Percentiles rank a stretch among this genome's conserved stretches.
Evolutionary conservation across 1,139 yeast species (phyloP).

Genomic region (Candida sp.): DNA sequence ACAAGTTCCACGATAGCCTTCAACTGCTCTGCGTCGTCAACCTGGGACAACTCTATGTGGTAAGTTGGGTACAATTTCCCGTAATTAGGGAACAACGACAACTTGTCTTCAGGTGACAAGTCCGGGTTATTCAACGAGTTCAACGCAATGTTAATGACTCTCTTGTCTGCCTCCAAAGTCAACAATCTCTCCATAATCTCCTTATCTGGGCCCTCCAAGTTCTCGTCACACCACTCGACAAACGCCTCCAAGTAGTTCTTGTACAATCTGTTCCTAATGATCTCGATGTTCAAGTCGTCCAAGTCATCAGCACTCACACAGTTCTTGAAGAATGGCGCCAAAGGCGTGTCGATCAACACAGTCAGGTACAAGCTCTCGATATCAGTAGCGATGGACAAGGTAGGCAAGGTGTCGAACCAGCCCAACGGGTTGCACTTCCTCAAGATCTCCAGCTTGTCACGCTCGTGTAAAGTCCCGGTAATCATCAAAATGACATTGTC

Average conservation of each 20-base stretch:
- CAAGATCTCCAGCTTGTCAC: conserved; percentile 87
- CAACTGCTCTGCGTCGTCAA: conserved; percentile 88
- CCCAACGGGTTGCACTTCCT: conserved; percentile 96
- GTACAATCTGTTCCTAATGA: conserved; percentile 89
- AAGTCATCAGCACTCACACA: conserved; percentile 93
- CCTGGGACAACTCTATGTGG: conserved; percentile 68
- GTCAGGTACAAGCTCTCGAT: conserved; percentile 90
- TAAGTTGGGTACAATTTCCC: conserved; percentile 85
- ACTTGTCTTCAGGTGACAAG: conserved; percentile 70
- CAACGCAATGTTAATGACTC: conserved; percentile 89
- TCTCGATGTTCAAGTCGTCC: conserved; percentile 95
- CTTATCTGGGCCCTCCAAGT: conserved; percentile 75
- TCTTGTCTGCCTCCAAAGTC: conserved; percentile 93
- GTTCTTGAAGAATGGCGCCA: conserved; percentile 95
- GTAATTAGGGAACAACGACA: conserved; percentile 72
- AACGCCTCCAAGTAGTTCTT: conserved; percentile 94
- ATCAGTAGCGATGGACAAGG: conserved; percentile 93
- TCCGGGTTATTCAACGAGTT: conserved; percentile 86
- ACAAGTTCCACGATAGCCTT: conserved; percentile 73
- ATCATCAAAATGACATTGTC: conserved; percentile 96
- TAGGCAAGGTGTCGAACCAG: conserved; percentile 98
- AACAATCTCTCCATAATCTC: conserved; percentile 82
- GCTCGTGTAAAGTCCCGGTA: conserved; percentile 95
- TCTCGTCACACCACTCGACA: conserved; percentile 60
- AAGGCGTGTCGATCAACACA: conserved; percentile 96